These are phyloP conservation scores for Sungouiella thailandica DNA, from an alignment of 805 yeast genomes.

Conservation along the genomic window DNA sequence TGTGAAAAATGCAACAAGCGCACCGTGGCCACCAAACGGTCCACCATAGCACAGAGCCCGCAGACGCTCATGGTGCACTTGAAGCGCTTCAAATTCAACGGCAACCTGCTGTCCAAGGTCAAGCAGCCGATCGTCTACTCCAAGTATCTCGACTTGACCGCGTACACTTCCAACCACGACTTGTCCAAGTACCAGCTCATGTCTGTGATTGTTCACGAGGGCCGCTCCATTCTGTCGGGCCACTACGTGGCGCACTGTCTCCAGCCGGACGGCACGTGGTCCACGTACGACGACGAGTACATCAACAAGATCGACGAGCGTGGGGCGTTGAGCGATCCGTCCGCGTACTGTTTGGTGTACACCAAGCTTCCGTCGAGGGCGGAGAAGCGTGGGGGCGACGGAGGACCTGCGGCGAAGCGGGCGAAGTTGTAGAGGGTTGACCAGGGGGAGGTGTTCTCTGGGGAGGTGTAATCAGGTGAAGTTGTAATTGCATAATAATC, in stretches of 20 bases:
- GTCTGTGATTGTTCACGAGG: slow-evolving; percentile 90
- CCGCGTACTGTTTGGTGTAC: slow-evolving; percentile 87
- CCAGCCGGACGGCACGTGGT: slow-evolving; percentile 92
- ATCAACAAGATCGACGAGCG: slow-evolving; percentile 68
- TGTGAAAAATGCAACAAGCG: slow-evolving; percentile 82
- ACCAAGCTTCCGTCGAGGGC: slow-evolving; percentile 63
- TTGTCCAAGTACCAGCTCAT: slow-evolving; percentile 58
- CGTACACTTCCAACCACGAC: slow-evolving; percentile 34
- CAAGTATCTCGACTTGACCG: slow-evolving; percentile 65
- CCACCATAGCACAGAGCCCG: slow-evolving; percentile 75
- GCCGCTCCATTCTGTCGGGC: slow-evolving; percentile 87
- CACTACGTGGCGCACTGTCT: slow-evolving; percentile 89
- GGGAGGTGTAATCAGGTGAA: too few species aligned
- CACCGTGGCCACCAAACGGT: slow-evolving; percentile 73
- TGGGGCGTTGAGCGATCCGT: slow-evolving; percentile 73
- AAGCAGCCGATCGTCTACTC: slow-evolving; percentile 84
- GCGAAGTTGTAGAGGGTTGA: slow-evolving; percentile 1
- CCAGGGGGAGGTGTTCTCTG: too few species aligned
- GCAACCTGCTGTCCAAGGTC: slow-evolving; percentile 73
- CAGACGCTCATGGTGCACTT: slow-evolving; percentile 84
- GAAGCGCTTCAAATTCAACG: slow-evolving; percentile 87
- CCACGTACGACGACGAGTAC: slow-evolving; percentile 90
- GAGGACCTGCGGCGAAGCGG: not conserved
- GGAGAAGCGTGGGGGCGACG: slow-evolving; percentile 4
- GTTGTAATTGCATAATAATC: too few species aligned